Evolutionary conservation across 371 early-diverging fungal genomes (phyloP), one percentile per base, ranked within the genome.

Genomic region (Lichtheimia corymbifera): DNA sequence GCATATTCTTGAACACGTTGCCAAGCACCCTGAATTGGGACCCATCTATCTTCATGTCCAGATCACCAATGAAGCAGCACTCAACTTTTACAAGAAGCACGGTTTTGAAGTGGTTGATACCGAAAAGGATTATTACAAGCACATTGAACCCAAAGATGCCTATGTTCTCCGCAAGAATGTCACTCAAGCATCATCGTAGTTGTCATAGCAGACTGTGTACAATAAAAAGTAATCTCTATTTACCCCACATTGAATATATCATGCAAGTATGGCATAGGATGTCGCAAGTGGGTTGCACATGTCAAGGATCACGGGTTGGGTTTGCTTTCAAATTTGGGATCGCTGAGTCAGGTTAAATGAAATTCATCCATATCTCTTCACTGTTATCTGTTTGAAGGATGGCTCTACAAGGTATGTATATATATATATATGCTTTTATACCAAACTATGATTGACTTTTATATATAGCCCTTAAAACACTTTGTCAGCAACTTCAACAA

Each of bases 31-130:
- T 14, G 40, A 50, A 28, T 73, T 89, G 27, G 63, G 55, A 4
- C 73, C 84, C 54, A 63, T 98, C 14, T 87, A 88, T 47, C 79
- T 98, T 62, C 99, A 98, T 67, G 98, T 97, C 18, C 97, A 98
- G 71, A 85, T 83, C 0, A 79, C 84, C 45, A 98, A 98, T 72
- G 83, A 82, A 60, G 84, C 83, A 40, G 99, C 97, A 51, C 64
- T 97, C 49, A 73, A 80, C 14, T 97, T 98, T 73, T 98, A 98
- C 77, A 80, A 86, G 69, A 88, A 88, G 59, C 82, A 86, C 44
- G 95, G 92, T 17, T 98, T 98, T 68, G 71, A 80, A 42, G 72
- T 91, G 13, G 63, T 73, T 28, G 79, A 72, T 4, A 80, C 80
- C 27, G 86, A 92, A n/a, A 79, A 85, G 61, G 87, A 90, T 61